Evolutionary conservation across 139 green algal genomes (phyloP).

Genomic region (Axilococcus clingmanii): DNA sequence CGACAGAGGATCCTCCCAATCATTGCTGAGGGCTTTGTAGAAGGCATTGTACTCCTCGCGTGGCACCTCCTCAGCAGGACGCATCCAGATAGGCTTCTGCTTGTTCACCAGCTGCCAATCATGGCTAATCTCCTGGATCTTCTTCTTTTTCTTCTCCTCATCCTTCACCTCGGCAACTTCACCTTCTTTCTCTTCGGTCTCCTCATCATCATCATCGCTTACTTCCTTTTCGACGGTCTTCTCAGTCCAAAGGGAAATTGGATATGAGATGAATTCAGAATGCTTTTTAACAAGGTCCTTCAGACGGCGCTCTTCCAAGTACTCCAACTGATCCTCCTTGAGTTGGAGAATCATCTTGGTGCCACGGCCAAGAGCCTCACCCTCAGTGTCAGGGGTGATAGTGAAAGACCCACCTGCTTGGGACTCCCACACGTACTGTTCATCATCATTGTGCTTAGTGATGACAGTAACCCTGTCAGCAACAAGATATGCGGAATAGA

Average conservation of each 20-base stretch:
- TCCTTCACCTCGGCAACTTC: slow-evolving; percentile 45
- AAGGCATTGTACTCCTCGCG: slow-evolving; percentile 42
- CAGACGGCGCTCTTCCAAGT: slow-evolving; percentile 94
- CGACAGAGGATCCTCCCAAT: slow-evolving; percentile 97
- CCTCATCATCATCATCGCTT: slow-evolving; percentile 43
- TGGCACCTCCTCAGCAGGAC: slow-evolving; percentile 89
- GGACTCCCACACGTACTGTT: slow-evolving; percentile 97
- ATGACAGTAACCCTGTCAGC: slow-evolving; percentile 79
- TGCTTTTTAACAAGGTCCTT: slow-evolving; percentile 99
- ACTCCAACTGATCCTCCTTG: slow-evolving; percentile 97
- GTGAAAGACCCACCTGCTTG: slow-evolving; percentile 99
- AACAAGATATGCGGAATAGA: slow-evolving; percentile 99
- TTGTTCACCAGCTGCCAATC: slow-evolving; percentile 99
- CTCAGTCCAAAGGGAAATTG: slow-evolving; percentile 93
- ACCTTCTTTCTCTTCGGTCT: slow-evolving; percentile 68
- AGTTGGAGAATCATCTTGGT: slow-evolving; percentile 95
- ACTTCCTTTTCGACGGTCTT: slow-evolving; percentile 93
- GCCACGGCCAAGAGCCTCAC: slow-evolving; percentile 80
- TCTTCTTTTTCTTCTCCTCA: slow-evolving; percentile 66
- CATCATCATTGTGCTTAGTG: slow-evolving; percentile 99
- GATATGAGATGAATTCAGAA: slow-evolving; percentile 99
- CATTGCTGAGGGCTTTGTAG: slow-evolving; percentile 80
- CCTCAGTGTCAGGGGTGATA: slow-evolving; percentile 73
- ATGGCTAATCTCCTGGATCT: slow-evolving; percentile 93
- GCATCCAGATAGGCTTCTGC: slow-evolving; percentile 99